Base-by-base conservation (phyloP, 225 moss, liverwort and hornwort species). In the Lunularia cruciata region DNA sequence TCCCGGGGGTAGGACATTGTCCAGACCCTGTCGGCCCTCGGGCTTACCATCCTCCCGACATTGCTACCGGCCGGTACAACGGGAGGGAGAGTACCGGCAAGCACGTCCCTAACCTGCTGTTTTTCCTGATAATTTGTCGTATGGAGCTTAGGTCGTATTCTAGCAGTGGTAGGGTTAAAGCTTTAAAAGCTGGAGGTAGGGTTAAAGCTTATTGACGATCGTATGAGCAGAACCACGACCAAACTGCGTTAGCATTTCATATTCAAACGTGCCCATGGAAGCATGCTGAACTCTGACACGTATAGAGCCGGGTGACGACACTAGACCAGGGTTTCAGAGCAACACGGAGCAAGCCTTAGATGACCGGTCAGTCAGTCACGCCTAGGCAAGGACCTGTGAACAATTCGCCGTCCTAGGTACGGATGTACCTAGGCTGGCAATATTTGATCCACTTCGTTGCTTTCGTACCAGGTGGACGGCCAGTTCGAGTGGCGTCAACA, bases 21-120 rank as follows among this genome's bases (percentile, higher is more conserved):
- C 58, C 10, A 1, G 8, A 59, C 18, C 28, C 33, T 59, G 58
- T 59, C 58, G 58, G 58, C 34, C 58, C 58, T 59, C 28, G 58
- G 35, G 58, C 12, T 14, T 18, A 36, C 19, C 33, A 18, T 16
- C 19, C 35, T 27, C 57, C 58, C 58, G 58, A 35, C 58, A 58
- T 9, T 18, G 31, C 32, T 7, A 13, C 57, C 4, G 35, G 52
- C 52, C 8, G 35, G 58, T 33, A 18, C 6, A 18, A 18, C 5
- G 7, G 22, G 19, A 48, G 18, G 47, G 19, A 6, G 47, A 27
- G 54, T 26, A 12, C 10, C 27, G 54, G 28, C 28, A 54, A n/a
- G n/a, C n/a, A n/a, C n/a, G n/a, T n/a, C n/a, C n/a, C n/a, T n/a
- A n/a, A n/a, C n/a, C n/a, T n/a, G n/a, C n/a, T n/a, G n/a, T n/a